Percentiles rank a stretch among this genome's conserved stretches.
Conservation (phyloP, 2,329 filamentous ascomycete species). For the Aureobasidium pullulans region DNA sequence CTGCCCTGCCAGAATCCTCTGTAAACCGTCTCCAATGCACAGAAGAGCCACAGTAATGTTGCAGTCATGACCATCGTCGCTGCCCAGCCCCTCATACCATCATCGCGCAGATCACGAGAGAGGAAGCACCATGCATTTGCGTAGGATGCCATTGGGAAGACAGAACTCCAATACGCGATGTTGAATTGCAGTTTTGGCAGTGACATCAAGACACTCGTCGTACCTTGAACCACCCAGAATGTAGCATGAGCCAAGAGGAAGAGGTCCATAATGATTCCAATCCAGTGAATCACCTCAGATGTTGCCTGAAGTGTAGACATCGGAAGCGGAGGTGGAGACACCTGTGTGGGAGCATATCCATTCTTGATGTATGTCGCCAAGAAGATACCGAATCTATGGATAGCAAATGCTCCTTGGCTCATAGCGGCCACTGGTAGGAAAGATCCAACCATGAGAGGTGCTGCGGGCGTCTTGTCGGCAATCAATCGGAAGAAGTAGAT, state of each 20-base stretch:
- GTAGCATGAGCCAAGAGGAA: slow-evolving; percentile 20
- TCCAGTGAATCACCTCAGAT: slow-evolving; percentile 20
- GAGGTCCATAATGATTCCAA: slow-evolving; percentile 19
- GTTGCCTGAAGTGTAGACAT: slow-evolving; percentile 14
- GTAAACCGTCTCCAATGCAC: slow-evolving; percentile 19
- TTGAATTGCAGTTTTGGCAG: slow-evolving; percentile 19
- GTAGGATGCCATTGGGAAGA: slow-evolving; percentile 22
- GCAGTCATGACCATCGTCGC: slow-evolving; percentile 17
- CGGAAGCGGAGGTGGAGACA: slow-evolving; percentile 15
- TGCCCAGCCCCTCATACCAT: slow-evolving; percentile 22
- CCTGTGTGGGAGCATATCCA: slow-evolving; percentile 16
- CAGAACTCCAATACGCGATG: slow-evolving; percentile 21
- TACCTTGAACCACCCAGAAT: slow-evolving; percentile 21
- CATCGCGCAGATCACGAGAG: slow-evolving; percentile 20
- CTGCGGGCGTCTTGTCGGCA: slow-evolving; percentile 13
- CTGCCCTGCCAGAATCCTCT: slow-evolving; percentile 19
- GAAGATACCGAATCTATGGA: slow-evolving; percentile 17
- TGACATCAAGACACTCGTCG: slow-evolving; percentile 13
- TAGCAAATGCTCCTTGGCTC: slow-evolving; percentile 18
- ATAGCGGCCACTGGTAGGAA: slow-evolving; percentile 17
- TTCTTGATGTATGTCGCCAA: slow-evolving; percentile 17
- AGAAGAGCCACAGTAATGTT: slow-evolving; percentile 21
- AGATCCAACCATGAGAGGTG: slow-evolving; percentile 12
- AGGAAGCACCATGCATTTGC: slow-evolving; percentile 18
- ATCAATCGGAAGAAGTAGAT: slow-evolving; percentile 17